These are phyloP conservation scores for Astrephomene gubernaculifera DNA, from an alignment of 139 green algal species.

Conservation along the genomic window DNA sequence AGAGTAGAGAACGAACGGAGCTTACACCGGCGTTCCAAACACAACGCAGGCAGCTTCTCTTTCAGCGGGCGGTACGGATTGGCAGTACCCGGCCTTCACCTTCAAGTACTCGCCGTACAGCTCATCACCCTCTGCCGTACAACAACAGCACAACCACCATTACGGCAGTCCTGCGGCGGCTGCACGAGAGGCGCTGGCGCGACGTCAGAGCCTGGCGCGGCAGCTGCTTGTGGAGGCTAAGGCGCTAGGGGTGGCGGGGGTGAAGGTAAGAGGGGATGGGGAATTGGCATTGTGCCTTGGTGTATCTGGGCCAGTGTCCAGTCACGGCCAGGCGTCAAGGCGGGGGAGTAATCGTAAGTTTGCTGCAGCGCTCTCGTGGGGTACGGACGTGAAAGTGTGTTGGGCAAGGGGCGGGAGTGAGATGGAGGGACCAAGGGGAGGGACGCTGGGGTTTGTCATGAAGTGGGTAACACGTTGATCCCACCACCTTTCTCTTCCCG, in stretches of 20 bases:
- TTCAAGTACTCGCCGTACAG: conserved; percentile 13
- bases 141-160: too few species aligned
- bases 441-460: too few species aligned
- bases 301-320: too few species aligned
- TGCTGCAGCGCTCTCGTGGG: too few species aligned
- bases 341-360: too few species aligned
- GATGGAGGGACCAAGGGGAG: too few species aligned
- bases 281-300: conserved; percentile 6
- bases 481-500: too few species aligned
- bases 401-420: not conserved
- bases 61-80: not conserved
- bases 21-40: too few species aligned
- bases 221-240: conserved; percentile 27
- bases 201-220: conserved; percentile 2
- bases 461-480: too few species aligned
- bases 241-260: conserved; percentile 22
- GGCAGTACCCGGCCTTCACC: conserved; percentile 23
- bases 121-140: not conserved
- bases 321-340: too few species aligned
- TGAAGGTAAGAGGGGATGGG: conserved; percentile 18
- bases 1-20: too few species aligned
- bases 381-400: too few species aligned
- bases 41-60: not conserved
- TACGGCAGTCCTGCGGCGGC: not conserved
- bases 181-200: not conserved